Evolutionary conservation across 2,329 filamentous ascomycete species (phyloP), one percentile per base, ranked within the genome.

Genomic region (Alternaria triticina): DNA sequence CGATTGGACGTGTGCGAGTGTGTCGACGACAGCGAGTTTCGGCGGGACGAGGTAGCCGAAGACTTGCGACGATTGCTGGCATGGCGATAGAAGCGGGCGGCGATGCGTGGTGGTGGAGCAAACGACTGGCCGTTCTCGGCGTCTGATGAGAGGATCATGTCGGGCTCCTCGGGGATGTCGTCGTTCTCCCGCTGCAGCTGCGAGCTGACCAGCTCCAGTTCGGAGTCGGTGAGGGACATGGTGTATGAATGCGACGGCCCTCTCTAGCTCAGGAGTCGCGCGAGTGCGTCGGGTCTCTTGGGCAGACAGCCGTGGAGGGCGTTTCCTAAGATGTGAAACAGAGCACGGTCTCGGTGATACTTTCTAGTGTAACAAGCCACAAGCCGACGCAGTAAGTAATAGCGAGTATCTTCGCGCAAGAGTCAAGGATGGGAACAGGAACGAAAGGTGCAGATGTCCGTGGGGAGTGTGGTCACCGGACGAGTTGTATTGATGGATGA

Each of bases 11-110:
- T 89, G 66, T 89, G 88, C 15, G 90, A 92, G 62, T 92, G 91
- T 23, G 86, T 88, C 2, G 91, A 94, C 5, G 91, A 93, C 28
- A 94, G 87, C 61, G 91, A 94, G 80, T 93, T 94, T 65, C 91
- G 89, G 68, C 91, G 90, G 28, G 91, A 94, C 2, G 91, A 94
- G 23, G 91, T 88, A 13, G 91, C 91, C 23, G 91, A 94, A 61
- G 90, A 90, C 78, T 90, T 92, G 71, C 90, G 89, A 70, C 90
- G 89, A 66, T 85, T 86, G 69, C 88, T 88, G 5, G 86, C 87
- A 64, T 89, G 75, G 68, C 83, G 87, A 80, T 92, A 92, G 83
- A 95, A 93, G 67, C 91, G 90, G 57, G 91, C 91, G 71, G 91
- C 91, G 74, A 94, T 90, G 74, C 89, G 90, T 28, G 91, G 89